Evolutionary conservation across 805 yeast genomes (phyloP).

Genomic region (Spathaspora gorwiae): DNA sequence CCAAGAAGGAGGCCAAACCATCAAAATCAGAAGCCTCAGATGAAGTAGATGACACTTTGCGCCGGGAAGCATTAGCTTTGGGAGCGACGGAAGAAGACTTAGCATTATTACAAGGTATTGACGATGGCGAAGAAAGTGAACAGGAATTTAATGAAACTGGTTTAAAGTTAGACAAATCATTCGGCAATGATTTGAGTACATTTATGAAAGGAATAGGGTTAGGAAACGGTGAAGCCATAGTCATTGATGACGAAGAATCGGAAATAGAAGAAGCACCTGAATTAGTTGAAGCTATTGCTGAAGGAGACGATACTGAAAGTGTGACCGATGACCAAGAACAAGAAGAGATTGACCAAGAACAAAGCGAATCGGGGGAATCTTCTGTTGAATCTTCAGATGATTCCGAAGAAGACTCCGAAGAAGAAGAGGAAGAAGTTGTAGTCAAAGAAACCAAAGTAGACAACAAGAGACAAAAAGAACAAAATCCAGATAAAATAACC

Average conservation of each 20-base stretch:
- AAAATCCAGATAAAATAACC: conserved; percentile 24
- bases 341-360: conserved; percentile 11
- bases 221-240: conserved; percentile 32
- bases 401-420: conserved; percentile 22
- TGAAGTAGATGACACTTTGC: conserved; percentile 35
- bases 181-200: conserved; percentile 51
- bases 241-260: conserved; percentile 22
- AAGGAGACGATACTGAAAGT: conserved; percentile 29
- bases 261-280: conserved; percentile 25
- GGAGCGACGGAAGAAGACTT: conserved; percentile 89
- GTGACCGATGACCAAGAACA: conserved; percentile 15
- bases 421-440: conserved; percentile 16
- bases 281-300: conserved; percentile 25
- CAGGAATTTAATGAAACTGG: conserved; percentile 46
- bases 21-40: conserved; percentile 1
- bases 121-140: conserved; percentile 46
- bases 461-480: conserved; percentile 18
- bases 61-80: conserved; percentile 70
- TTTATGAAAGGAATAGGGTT: conserved; percentile 71
- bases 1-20: conserved; percentile 6
- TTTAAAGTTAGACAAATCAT: conserved; percentile 31
- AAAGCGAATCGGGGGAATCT: conserved; percentile 17
- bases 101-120: conserved; percentile 51
- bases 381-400: conserved; percentile 22
- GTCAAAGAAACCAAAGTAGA: conserved; percentile 12